These are phyloP conservation scores for Sonneratia caseolaris DNA, from an alignment of 345 rosid genomes.

Conservation along the genomic window DNA sequence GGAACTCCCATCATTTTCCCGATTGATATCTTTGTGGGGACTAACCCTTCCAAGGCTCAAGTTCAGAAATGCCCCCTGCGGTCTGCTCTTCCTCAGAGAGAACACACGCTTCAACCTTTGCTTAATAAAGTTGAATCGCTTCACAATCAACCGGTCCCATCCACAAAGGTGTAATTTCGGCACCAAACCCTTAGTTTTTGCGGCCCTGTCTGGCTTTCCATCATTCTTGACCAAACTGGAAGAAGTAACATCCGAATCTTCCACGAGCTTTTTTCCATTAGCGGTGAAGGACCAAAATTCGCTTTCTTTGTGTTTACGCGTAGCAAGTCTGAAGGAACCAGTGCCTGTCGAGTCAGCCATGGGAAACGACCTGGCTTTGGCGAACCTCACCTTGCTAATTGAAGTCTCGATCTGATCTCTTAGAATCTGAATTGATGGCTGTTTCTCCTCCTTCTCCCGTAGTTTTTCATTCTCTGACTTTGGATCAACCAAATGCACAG, in stretches of 20 bases:
- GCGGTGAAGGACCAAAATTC: slow-evolving; percentile 3
- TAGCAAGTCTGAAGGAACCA: background rate
- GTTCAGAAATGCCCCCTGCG: background rate
- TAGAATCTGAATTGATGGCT: background rate
- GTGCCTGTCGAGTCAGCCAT: background rate
- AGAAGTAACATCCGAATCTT: background rate
- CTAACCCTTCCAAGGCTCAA: background rate
- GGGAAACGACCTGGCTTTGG: background rate
- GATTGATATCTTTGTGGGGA: background rate
- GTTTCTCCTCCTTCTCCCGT: background rate
- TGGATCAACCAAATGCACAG: background rate
- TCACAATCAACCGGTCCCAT: slow-evolving; percentile 4
- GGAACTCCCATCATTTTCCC: background rate
- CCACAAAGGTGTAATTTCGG: background rate
- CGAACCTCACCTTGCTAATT: background rate
- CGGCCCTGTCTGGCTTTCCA: background rate
- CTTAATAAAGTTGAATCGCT: slow-evolving; percentile 1
- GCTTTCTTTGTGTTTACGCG: background rate
- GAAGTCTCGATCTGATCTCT: background rate
- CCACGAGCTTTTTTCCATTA: background rate
- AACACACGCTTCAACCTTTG: slow-evolving; percentile 5
- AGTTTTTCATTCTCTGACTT: background rate
- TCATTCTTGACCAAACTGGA: background rate
- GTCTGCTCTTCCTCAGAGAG: background rate
- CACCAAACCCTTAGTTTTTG: background rate